Base-by-base conservation (phyloP, 805 yeast genomes). In the Saccharomycopsis sp. region DNA sequence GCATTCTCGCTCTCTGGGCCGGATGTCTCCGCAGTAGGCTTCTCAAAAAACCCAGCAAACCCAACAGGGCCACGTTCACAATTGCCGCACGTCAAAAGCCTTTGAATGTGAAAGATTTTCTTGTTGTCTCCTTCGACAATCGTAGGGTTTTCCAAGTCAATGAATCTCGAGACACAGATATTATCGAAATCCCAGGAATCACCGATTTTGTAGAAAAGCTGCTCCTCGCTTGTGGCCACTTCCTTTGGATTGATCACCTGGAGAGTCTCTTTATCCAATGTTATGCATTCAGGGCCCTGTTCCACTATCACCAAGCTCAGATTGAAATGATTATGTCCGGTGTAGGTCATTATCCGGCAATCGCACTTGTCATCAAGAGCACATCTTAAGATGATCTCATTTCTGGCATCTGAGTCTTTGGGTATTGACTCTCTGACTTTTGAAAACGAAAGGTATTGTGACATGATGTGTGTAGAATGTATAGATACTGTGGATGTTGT, bases 141-240 rank as follows among this genome's bases (percentile, higher is more conserved):
- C 63, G 55, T 56, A 20, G 69, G 70, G 3, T 64, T 61, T 52
- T 67, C 67, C 16, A 44, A 44, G 9, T 52, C 55, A 14, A 60
- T 48, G 23, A 55, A 56, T 58, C 77, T 77, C 1, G 91, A 85
- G 1, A 87, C 92, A 1, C 90, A 91, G 51, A 87, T 79, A 64
- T 87, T 87, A 62, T 87, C 91, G 64, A 87, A 87, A 62, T 81
- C 87, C 94, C 94, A 87, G 55, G 84, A 82, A 64, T 85, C 89
- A 1, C 70, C 65, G 1, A 85, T 71, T 29, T 72, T 64, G 50
- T 76, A 73, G 64, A 82, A 84, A 5, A 58, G 29, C 23, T 29
- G 14, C 23, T 16, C 21, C 47, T 34, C 46, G 16, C 20, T 14
- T 52, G 46, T 24, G 41, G 34, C 15, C 20, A 20, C 47, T 44